A percentile compares a stretch with the other conserved stretches of the same genome.
These are phyloP conservation scores for Vitis riparia DNA, from an alignment of 164 flowering plant species.

Conservation along the genomic window DNA sequence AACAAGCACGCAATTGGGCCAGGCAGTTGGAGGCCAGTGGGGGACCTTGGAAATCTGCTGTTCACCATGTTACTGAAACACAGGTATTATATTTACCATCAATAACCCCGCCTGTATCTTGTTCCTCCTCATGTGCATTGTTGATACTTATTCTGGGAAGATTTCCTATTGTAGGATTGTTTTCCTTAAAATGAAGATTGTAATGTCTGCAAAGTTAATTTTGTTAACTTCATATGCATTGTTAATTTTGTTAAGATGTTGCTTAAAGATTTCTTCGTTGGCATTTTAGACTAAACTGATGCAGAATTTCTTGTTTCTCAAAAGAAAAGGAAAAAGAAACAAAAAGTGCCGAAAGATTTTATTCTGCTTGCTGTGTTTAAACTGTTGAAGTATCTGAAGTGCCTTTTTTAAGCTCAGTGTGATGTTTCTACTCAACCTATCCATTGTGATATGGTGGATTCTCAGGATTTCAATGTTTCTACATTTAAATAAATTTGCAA, in stretches of 20 bases:
- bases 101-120: not conserved
- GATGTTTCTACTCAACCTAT: conserved; percentile 1
- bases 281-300: too few species aligned
- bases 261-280: too few species aligned
- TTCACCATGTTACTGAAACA: conserved; percentile 92
- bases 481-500: not conserved
- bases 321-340: too few species aligned
- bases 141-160: not conserved
- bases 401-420: not conserved
- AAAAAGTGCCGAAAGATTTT: not conserved
- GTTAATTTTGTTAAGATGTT: not conserved
- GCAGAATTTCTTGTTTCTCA: too few species aligned
- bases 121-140: not conserved
- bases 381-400: not conserved
- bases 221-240: not conserved
- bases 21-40: conserved; percentile 87
- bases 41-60: conserved; percentile 74
- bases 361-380: not conserved
- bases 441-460: not conserved
- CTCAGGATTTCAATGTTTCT: not conserved
- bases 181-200: not conserved
- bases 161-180: not conserved
- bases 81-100: conserved; percentile 53
- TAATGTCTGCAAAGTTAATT: not conserved
- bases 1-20: conserved; percentile 97